Evolutionary conservation across 2,329 filamentous ascomycete species (phyloP), one percentile per base, ranked within the genome.

Genomic region (Corniculantispora saksenae): DNA sequence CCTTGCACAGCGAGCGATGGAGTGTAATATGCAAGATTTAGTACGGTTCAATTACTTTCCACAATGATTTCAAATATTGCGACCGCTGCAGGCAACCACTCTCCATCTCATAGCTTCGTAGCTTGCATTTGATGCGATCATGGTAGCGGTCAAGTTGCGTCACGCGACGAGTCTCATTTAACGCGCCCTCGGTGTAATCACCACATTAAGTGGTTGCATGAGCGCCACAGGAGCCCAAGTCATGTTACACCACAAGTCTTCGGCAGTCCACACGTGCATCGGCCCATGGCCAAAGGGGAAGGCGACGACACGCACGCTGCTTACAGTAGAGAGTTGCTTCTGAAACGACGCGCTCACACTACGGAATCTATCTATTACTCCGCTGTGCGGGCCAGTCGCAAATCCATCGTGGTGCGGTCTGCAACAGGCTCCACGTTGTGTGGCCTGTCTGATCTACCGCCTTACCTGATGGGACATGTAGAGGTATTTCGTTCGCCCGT

Each of bases 141-240:
- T 27, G 23, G 48, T 51, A 51, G 48, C 48, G 48, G 57, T 25
- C 45, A 47, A 50, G 45, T n/a, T 40, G 45, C 15, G 21, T 60
- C 57, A 60, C 57, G 57, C 57, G 57, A 60, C 32, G 57, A 43
- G 54, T 57, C 54, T 57, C 54, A 57, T 27, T 57, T 27, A 35
- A 57, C 54, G 54, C 54, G 57, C 15, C n/a, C n/a, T 21, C 29
- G n/a, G 27, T 15, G 21, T 12, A 47, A 50, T 35, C 43, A 47
- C n/a, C 25, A 23, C 32, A 23, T 60, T 25, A 60, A 60, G 57
- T 60, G 57, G 57, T 51, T 60, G 57, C 57, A 51, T 50, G 45
- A 56, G 57, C 45, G 57, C 57, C 57, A 35, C 57, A 60, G 45
- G 8, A 51, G 25, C 12, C 13, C 45, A 60, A 51, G 45, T 60